These are phyloP conservation scores for Tuber aestivum DNA, from an alignment of 495 filamentous ascomycete species.

Conservation along the genomic window DNA sequence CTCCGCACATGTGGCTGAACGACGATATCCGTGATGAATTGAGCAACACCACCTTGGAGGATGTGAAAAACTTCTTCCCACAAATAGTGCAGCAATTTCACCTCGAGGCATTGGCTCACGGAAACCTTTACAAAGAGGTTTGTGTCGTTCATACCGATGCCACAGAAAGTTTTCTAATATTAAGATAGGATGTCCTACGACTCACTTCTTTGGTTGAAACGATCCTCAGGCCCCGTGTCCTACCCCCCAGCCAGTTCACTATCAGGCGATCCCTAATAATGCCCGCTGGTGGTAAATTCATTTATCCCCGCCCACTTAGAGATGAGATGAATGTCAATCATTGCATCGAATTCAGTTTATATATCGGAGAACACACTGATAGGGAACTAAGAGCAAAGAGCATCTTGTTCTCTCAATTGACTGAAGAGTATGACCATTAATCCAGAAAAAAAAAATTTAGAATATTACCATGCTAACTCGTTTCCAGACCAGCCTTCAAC, in stretches of 20 bases:
- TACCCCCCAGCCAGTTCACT: slow-evolving; percentile 75
- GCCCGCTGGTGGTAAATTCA: slow-evolving; percentile 71
- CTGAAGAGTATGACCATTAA: slow-evolving; percentile 62
- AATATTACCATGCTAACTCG: slow-evolving; percentile 14
- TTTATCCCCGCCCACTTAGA: slow-evolving; percentile 71
- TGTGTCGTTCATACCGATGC: slow-evolving; percentile 1
- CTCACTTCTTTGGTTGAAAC: slow-evolving; percentile 76
- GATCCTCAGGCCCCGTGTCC: slow-evolving; percentile 65
- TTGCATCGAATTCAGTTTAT: slow-evolving; percentile 87
- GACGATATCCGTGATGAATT: slow-evolving; percentile 77
- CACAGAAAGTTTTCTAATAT: neutral
- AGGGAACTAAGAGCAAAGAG: slow-evolving; percentile 64
- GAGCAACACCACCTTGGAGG: slow-evolving; percentile 63
- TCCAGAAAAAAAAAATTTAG: neutral
- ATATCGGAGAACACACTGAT: slow-evolving; percentile 67
- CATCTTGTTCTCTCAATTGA: slow-evolving; percentile 80
- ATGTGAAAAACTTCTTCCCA: slow-evolving; percentile 70
- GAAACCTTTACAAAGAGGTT: slow-evolving; percentile 84
- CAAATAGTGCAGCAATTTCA: slow-evolving; percentile 76
- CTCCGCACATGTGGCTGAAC: slow-evolving; percentile 69
- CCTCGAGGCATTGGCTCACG: slow-evolving; percentile 81
- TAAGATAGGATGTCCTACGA: slow-evolving; percentile 63
- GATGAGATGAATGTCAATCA: slow-evolving; percentile 94
- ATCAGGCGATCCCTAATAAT: slow-evolving; percentile 70
- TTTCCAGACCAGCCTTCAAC: slow-evolving; percentile 66